Conservation (phyloP, 164 flowering plant genomes). For the Nelumbo lutea region DNA sequence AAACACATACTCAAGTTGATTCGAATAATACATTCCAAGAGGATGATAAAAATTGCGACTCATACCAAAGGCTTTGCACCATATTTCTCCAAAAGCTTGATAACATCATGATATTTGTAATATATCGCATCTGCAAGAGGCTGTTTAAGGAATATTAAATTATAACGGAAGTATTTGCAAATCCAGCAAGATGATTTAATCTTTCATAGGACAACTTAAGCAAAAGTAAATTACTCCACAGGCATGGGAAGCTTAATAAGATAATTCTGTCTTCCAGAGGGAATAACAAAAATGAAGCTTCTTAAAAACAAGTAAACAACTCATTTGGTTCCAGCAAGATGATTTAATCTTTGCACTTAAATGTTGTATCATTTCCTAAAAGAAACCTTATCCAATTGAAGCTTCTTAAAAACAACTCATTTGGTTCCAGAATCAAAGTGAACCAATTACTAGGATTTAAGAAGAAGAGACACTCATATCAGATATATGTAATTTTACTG, state of each 20-base stretch:
- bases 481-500: too few relatives aligned
- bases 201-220: neutral
- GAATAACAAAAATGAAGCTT: neutral
- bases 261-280: neutral
- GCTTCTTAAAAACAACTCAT: too few relatives aligned
- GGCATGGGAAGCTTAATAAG: neutral
- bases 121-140: conserved; percentile 96
- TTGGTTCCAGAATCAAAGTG: too few relatives aligned
- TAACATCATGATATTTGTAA: conserved; percentile 76
- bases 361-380: neutral
- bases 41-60: neutral
- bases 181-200: neutral
- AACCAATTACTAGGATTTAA: too few relatives aligned
- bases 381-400: too few relatives aligned
- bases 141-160: conserved; percentile 29
- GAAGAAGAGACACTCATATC: too few relatives aligned
- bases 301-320: neutral
- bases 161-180: neutral
- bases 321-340: neutral
- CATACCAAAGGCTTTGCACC: conserved; percentile 91
- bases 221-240: conserved; percentile 5
- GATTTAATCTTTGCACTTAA: neutral
- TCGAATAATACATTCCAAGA: neutral
- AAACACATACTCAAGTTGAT: too few relatives aligned
- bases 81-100: conserved; percentile 76